Base-by-base conservation (phyloP, 2,329 filamentous ascomycete species). In the Aspergillus calidoustus region DNA sequence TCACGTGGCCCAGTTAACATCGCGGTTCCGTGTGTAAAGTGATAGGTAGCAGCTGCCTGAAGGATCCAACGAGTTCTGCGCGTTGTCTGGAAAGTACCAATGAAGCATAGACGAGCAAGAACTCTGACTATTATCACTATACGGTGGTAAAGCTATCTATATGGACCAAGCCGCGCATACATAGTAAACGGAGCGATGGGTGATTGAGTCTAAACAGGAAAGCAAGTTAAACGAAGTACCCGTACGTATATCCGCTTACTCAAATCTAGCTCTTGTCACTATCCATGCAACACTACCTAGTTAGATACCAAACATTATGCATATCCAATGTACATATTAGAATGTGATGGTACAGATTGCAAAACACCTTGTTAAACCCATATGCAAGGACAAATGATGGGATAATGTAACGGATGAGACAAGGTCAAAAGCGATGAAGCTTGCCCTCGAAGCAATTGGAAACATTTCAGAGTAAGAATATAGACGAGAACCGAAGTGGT, bases 401-500 rank as follows among this genome's bases (percentile, higher is more conserved):
- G 4, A 15, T 41, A 5, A 41, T 15, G 25, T 28, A 28, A 28
- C 19, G 19, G 19, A 19, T 19, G 19, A 19, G 19, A 19, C 4
- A 28, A 15, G 34, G 9, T 41, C 11, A 41, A 41, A 15, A 15
- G 11, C 11, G 34, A 41, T 5, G 34, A 41, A 41, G 34, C 11
- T 46, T 46, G 23, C 38, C 30, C 8, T 54, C 38, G 38, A 54
- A 54, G 52, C 52, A 54, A 43, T 28, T 15, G 25, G n/a, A 44
- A 30, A 19, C 19, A 19, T 19, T 19, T 19, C 19, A 19, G 19
- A 19, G n/a, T 31, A 34, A 5, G 11, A 6, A 43, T 43, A 25
- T 53, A 11, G 13, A 25, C 11, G 15, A 53, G 51, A 54, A 54
- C 25, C 11, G 34, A 54, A 43, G 34, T 34, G 34, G 19, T 34